Evolutionary conservation across 192 early-diverging fungal species (phyloP), one percentile per base, ranked within the genome.

Genomic region (Piromyces sp.): DNA sequence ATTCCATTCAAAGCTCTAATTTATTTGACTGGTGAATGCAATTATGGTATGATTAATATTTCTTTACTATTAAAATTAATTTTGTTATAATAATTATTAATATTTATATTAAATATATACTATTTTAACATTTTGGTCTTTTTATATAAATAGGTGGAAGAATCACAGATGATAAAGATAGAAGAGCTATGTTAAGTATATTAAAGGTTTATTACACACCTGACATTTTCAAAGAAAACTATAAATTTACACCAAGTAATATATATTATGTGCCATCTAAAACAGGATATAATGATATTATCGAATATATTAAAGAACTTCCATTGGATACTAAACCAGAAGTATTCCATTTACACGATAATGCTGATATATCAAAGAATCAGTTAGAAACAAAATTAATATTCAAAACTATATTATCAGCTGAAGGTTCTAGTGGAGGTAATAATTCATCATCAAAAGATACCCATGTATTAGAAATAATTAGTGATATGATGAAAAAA

Each of bases 111-210:
- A n/a, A n/a, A n/a, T n/a, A n/a, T n/a, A n/a, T n/a, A n/a, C n/a
- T 15, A 40, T 40, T 40, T 40, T 40, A 40, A 40, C 14, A n/a
- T n/a, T n/a, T n/a, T n/a, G n/a, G n/a, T n/a, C n/a, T n/a, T n/a
- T 51, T 22, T 22, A 22, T 22, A 15, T 1, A 38, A 38, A 68
- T 11, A 68, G 51, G 51, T 30, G 90, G 90, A 26, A 79, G 90
- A 79, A 88, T 91, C 22, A 91, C 90, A 29, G 90, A 91, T 79
- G 90, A 91, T 85, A 91, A 91, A 80, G 90, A 91, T 81, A 83
- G 90, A 83, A 84, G 90, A 15, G 83, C 87, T 17, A 81, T 90
- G 28, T 82, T 90, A 82, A 87, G 87, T 17, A 79, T 88, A 13
- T 83, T 91, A 30, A 79, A 83, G 30, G 81, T 88, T 14, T 85